Conservation (phyloP, 2,329 filamentous ascomycete species). For the Conoideocrella luteorostrata region DNA sequence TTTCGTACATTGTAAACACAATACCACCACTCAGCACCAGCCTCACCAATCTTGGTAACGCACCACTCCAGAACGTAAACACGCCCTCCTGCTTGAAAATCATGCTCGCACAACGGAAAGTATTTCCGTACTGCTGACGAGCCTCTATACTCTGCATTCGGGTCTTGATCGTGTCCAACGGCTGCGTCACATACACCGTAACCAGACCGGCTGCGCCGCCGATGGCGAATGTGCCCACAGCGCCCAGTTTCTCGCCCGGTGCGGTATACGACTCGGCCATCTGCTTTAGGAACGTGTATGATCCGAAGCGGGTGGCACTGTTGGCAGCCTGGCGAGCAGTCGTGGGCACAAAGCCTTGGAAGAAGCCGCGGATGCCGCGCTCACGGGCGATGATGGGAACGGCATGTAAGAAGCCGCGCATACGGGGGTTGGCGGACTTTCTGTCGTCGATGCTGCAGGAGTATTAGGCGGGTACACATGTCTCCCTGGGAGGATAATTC, state of each 20-base stretch:
- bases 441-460: slow-evolving; percentile 77
- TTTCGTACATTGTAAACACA: slow-evolving; percentile 98
- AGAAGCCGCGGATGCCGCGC: slow-evolving; percentile 84
- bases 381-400: slow-evolving; percentile 82
- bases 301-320: slow-evolving; percentile 82
- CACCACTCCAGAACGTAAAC: slow-evolving; percentile 89
- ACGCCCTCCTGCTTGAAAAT: slow-evolving; percentile 89
- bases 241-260: slow-evolving; percentile 89
- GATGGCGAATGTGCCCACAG: slow-evolving; percentile 81
- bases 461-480: too few species aligned
- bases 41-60: slow-evolving; percentile 75
- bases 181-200: slow-evolving; percentile 73
- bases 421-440: slow-evolving; percentile 75
- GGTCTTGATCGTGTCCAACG: slow-evolving; percentile 92
- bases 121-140: slow-evolving; percentile 74
- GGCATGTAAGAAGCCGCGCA: slow-evolving; percentile 89
- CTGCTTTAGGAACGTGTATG: slow-evolving; percentile 86
- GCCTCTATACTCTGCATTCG: slow-evolving; percentile 96
- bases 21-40: slow-evolving; percentile 91
- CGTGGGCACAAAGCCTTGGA: slow-evolving; percentile 93
- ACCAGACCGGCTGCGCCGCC: slow-evolving; percentile 84
- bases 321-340: slow-evolving; percentile 94
- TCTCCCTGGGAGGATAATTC: too few species aligned
- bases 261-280: slow-evolving; percentile 86
- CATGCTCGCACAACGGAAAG: slow-evolving; percentile 69